Base-by-base conservation (phyloP, 2,329 filamentous ascomycete genomes). In the Ceratocystis eucalypticola region DNA sequence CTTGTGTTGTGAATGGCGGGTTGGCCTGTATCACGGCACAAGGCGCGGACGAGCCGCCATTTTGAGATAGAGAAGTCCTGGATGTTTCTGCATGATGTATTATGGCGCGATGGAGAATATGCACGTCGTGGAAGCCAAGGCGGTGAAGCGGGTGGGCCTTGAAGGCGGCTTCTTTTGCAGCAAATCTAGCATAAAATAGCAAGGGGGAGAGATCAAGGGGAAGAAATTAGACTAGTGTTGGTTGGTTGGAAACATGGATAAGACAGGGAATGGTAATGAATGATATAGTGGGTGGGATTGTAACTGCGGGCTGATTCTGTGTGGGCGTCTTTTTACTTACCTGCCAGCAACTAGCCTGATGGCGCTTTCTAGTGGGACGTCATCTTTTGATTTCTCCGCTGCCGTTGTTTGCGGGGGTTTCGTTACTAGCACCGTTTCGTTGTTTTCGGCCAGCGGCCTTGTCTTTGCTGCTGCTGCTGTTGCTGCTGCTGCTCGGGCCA, bases 161-260 rank as follows among this genome's bases (percentile, higher is more conserved):
- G 70, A 88, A 85, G 64, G 81, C 82, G 1, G 88, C 88, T 74
- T 91, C 89, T 72, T 91, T 91, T 6, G 87, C 88, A 1, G 88
- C 87, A 72, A 86, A 88, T 64, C 84, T 83, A 45, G 46, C 3
- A 41, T 12, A 15, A 15, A 4, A 41, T 4, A 15, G 10, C 37
- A 12, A 41, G 33, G 33, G 33, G 10, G 33, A 22, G 5, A 20
- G 30, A 3, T 28, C 22, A 25, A 30, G 20, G 20, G n/a, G 37
- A 57, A 41, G 20, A 44, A n/a, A 28, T 48, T 53, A 64, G 33
- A 33, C 62, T 33, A 8, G 15, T 1, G 28, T 1, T 37, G 15
- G 28, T 1, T 37, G 15, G 37, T 4, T 15, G 37, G 37, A 41
- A 41, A 41, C 37, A 12, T 12, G 37, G 37, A 45, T 48, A 62